These are phyloP conservation scores for Nitzschia sp. DNA, from an alignment of 108 stramenopile genomes.

Conservation along the genomic window DNA sequence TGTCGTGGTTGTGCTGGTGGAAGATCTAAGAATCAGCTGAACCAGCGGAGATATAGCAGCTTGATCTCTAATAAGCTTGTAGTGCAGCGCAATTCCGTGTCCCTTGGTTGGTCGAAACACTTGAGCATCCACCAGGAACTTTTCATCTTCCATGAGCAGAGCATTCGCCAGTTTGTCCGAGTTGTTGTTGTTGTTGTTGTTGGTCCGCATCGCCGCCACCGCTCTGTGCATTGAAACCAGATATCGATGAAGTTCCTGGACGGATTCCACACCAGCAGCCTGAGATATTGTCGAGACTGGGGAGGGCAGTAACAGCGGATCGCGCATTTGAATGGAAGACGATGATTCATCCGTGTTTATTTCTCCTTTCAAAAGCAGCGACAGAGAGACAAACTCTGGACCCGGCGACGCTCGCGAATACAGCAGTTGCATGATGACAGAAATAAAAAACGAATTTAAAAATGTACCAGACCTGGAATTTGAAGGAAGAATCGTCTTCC, in stretches of 20 bases:
- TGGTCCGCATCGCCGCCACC: too few relatives aligned
- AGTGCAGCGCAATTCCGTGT: constrained; percentile 45
- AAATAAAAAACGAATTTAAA: not conserved
- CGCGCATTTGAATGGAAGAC: constrained; percentile 18
- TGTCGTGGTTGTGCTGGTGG: not conserved
- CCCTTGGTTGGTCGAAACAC: constrained; percentile 39
- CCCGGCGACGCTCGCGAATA: constrained; percentile 31
- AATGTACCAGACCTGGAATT: not conserved
- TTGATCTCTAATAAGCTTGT: constrained; percentile 29
- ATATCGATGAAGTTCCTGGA: constrained; percentile 39
- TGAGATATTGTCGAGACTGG: constrained; percentile 29
- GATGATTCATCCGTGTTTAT: constrained; percentile 10
- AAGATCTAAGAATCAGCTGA: constrained; percentile 19
- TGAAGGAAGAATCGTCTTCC: not conserved
- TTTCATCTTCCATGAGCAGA: constrained; percentile 33
- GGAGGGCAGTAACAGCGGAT: constrained; percentile 37
- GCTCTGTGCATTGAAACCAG: constrained; percentile 23
- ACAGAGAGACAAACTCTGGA: constrained; percentile 46
- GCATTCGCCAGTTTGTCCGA: constrained; percentile 3
- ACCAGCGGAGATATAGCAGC: constrained; percentile 13
- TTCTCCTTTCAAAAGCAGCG: constrained; percentile 26
- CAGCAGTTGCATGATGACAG: constrained; percentile 42
- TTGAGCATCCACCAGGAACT: constrained; percentile 22
- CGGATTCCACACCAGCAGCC: constrained; percentile 10
- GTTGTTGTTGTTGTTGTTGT: constrained; percentile 12